Evolutionary conservation across 1,139 yeast species (phyloP).

Genomic region (Debaryomyces coudertii): DNA sequence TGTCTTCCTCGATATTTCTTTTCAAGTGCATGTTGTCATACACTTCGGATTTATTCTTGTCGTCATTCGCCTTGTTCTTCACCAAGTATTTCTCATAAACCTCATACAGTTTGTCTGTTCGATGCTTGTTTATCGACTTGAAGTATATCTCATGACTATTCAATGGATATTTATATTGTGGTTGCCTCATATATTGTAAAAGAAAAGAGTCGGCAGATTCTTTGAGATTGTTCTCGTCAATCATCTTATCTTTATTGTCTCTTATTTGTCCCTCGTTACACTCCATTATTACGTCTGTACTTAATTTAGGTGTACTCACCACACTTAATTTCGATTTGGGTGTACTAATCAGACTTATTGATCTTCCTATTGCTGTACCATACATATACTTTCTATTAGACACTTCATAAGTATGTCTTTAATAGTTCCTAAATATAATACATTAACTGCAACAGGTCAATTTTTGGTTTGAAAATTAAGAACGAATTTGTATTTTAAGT

Average conservation of each 20-base stretch:
- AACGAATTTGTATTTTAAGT: too few species aligned
- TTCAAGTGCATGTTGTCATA: conserved; percentile 1
- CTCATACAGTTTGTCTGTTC: conserved; percentile 29
- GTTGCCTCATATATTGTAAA: conserved; percentile 31
- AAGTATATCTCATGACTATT: conserved; percentile 30
- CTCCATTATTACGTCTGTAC: conserved; percentile 2
- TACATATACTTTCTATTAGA: conserved; percentile 6
- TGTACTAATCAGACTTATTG: conserved; percentile 1
- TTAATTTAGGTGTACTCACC: conserved; percentile 1
- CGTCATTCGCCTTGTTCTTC: conserved; percentile 10
- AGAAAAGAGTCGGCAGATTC: conserved; percentile 28
- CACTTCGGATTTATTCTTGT: neutral
- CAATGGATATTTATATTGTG: conserved; percentile 20
- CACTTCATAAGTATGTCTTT: too few species aligned
- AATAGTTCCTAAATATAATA: too few species aligned
- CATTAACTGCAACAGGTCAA: too few species aligned
- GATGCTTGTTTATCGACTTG: conserved; percentile 25
- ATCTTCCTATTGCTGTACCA: conserved; percentile 4
- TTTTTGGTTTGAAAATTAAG: too few species aligned
- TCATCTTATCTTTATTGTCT: neutral
- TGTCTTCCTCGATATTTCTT: conserved; percentile 2
- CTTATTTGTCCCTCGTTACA: neutral
- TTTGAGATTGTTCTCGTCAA: neutral
- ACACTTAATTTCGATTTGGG: too few species aligned
- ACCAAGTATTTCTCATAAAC: conserved; percentile 32